Evolutionary conservation across 2,329 filamentous ascomycete genomes (phyloP).

Genomic region (Neofusicoccum cordaticola): DNA sequence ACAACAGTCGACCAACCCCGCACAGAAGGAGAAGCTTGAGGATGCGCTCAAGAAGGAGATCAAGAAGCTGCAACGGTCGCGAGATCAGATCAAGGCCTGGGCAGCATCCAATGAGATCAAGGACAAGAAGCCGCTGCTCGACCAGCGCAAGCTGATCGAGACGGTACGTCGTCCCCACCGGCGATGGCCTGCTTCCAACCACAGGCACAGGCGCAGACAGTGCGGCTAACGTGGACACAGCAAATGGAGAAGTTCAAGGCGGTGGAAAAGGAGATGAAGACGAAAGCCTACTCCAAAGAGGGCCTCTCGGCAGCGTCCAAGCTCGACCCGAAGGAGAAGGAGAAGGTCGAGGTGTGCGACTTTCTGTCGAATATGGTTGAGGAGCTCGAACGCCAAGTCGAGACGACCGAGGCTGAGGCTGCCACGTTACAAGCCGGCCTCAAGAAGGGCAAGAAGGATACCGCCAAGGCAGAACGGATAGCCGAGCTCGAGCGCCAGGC

Average conservation of each 20-base stretch:
- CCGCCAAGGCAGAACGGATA: constrained; percentile 79
- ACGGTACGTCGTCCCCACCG: constrained; percentile 61
- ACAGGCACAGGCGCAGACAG: neutral
- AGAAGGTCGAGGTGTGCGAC: constrained; percentile 82
- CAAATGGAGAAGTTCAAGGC: constrained; percentile 99
- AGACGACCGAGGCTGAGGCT: constrained; percentile 84
- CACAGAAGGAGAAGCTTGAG: constrained; percentile 97
- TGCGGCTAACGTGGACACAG: constrained; percentile 51
- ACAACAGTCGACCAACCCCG: constrained; percentile 82
- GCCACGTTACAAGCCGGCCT: constrained; percentile 82
- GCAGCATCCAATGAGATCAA: constrained; percentile 98
- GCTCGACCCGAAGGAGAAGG: constrained; percentile 95
- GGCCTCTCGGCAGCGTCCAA: constrained; percentile 87
- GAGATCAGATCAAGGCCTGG: constrained; percentile 99
- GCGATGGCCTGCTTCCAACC: neutral
- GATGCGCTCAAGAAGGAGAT: constrained; percentile 98
- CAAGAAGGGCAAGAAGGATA: constrained; percentile 93
- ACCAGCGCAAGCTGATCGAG: constrained; percentile 94
- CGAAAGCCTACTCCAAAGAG: constrained; percentile 98
- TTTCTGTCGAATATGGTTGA: constrained; percentile 87
- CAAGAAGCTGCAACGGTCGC: constrained; percentile 96
- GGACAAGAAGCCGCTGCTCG: constrained; percentile 92
- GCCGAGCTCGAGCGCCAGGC: constrained; percentile 79
- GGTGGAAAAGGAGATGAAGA: constrained; percentile 99
- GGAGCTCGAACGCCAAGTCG: constrained; percentile 90